A percentile compares a stretch with the other conserved stretches of the same genome.
These are phyloP conservation scores for Leccinum uliginosum DNA, from an alignment of 768 basidiomycete species.

Conservation along the genomic window DNA sequence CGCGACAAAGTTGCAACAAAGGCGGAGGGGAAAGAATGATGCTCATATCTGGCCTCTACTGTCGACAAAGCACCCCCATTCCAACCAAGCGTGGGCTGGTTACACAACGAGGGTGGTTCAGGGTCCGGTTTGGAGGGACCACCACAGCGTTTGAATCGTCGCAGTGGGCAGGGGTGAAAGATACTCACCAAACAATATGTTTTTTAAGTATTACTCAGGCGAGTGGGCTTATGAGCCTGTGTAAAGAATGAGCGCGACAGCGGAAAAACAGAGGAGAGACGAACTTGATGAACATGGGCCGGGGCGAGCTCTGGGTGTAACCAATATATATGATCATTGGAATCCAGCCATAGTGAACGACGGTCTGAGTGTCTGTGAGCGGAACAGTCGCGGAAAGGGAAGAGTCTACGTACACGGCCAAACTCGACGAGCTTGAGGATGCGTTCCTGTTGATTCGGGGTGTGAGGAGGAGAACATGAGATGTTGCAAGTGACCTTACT, in stretches of 20 bases:
- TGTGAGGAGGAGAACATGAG: not conserved
- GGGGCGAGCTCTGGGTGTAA: slow-evolving; percentile 87
- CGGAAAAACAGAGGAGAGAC: slow-evolving; percentile 30
- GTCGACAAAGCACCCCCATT: slow-evolving; percentile 47
- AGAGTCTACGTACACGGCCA: slow-evolving; percentile 61
- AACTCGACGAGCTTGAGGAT: slow-evolving; percentile 78
- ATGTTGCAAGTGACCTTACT: slow-evolving; percentile 37
- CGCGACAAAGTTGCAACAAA: not conserved
- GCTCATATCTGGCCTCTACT: slow-evolving; percentile 90
- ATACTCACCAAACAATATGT: slow-evolving; percentile 28
- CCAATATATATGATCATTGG: slow-evolving; percentile 96
- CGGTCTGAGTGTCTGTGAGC: slow-evolving; percentile 49
- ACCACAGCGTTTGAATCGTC: slow-evolving; percentile 71
- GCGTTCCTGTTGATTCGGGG: slow-evolving; percentile 55
- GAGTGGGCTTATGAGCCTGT: slow-evolving; percentile 88
- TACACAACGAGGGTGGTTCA: slow-evolving; percentile 38
- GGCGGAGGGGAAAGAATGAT: not conserved
- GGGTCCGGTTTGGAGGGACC: slow-evolving; percentile 33
- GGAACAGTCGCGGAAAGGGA: not conserved
- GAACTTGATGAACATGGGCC: slow-evolving; percentile 93
- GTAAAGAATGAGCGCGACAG: not conserved
- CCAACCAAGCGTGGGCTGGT: slow-evolving; percentile 50
- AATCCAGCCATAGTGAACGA: slow-evolving; percentile 94
- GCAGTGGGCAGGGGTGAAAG: not conserved
- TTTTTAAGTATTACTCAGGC: slow-evolving; percentile 51